Conservation (phyloP, 345 rosid genomes). For the Salix viminalis region DNA sequence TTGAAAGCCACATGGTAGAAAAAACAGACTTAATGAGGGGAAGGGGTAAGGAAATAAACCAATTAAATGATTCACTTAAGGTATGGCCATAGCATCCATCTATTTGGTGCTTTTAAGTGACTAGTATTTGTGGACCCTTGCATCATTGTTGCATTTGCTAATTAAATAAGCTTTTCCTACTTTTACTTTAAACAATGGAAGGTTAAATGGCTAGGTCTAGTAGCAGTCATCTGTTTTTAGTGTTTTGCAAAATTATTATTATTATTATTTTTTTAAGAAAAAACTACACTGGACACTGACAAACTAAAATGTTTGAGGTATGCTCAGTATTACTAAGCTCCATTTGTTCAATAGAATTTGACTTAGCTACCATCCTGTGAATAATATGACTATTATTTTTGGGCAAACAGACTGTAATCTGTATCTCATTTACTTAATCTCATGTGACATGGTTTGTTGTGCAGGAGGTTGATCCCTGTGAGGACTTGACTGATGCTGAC, state of each 20-base stretch:
- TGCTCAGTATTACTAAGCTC: not conserved
- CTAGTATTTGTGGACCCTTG: not conserved
- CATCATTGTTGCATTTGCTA: not conserved
- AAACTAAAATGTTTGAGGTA: no score
- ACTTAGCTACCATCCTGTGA: not conserved
- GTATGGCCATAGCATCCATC: not conserved
- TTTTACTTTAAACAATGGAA: not conserved
- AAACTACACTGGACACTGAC: no score
- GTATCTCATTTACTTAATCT: not conserved
- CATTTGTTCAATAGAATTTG: not conserved
- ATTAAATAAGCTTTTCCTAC: not conserved
- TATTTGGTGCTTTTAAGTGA: not conserved
- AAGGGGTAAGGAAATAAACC: no score
- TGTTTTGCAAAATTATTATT: no score
- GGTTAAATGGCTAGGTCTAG: not conserved
- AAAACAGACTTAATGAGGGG: no score
- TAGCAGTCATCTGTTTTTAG: no score
- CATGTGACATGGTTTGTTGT: slow-evolving; percentile 7
- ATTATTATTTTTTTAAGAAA: no score
- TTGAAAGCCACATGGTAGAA: no score
- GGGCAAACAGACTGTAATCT: not conserved
- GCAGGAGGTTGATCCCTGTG: slow-evolving; percentile 97
- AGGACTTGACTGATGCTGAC: slow-evolving; percentile 87
- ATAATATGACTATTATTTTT: not conserved
- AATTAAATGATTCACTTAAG: not conserved